Percentiles rank a stretch among this genome's conserved stretches.
Conservation (phyloP, 2,329 filamentous ascomycete species). For the Botrytis pseudocinerea region DNA sequence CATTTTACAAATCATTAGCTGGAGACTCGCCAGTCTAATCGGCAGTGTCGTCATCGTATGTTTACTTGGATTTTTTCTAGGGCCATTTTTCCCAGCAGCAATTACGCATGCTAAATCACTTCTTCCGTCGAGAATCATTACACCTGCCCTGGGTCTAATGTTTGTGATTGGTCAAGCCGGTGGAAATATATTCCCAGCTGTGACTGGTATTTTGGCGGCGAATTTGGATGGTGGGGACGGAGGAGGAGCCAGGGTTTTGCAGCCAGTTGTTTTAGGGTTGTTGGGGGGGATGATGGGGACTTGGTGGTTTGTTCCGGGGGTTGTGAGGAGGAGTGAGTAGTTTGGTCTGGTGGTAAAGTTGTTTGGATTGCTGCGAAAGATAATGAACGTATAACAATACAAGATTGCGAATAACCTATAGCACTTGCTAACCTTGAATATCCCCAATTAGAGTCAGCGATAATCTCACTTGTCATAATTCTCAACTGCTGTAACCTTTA, state of each 20-base stretch:
- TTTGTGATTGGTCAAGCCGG: not conserved
- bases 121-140: not conserved
- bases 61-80: not conserved
- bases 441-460: not conserved
- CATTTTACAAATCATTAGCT: constrained; percentile 59
- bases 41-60: constrained; percentile 44
- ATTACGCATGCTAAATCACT: not conserved
- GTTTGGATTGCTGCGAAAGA: not conserved
- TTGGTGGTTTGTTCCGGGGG: not conserved
- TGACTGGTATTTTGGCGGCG: not conserved
- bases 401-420: not conserved
- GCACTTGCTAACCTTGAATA: not conserved
- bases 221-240: not conserved
- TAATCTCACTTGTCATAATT: not conserved
- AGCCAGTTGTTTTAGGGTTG: not conserved
- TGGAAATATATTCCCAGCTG: not conserved
- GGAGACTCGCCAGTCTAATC: constrained; percentile 53
- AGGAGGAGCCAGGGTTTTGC: not conserved
- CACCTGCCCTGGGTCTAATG: not conserved
- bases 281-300: not conserved
- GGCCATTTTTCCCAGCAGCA: not conserved
- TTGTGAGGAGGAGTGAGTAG: not conserved
- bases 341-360: not conserved
- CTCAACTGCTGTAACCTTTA: not conserved
- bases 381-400: not conserved